Evolutionary conservation across 1,284 basidiomycete genomes (phyloP), one percentile per base, ranked within the genome.

Genomic region (Ganoderma multipileum): DNA sequence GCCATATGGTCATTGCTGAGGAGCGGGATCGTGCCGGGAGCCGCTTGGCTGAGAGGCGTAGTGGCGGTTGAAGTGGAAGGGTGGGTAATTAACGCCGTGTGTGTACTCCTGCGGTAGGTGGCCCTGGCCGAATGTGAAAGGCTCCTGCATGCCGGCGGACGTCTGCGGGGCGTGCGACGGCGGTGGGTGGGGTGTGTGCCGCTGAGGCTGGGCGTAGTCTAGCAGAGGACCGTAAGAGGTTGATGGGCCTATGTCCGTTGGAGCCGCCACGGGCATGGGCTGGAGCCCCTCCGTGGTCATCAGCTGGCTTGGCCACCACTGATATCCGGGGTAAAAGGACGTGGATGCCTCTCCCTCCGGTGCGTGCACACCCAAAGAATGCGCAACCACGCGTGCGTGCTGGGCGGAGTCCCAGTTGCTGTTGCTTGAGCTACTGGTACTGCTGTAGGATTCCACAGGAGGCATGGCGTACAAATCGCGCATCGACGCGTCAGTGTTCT

Each of bases 251-350:
- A 68, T 65, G 36, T 77, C 74, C 68, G 73, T 70, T 23, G 73
- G 68, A 30, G 74, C 64, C 2, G 75, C 57, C 28, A 68, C 28
- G n/a, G 65, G 59, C 65, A 67, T 68, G 59, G 64, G 71, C 61
- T 58, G 67, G 44, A 63, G 68, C 28, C 66, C 72, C 38, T 72
- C 72, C 30, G 72, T 70, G 61, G 62, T 68, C 3, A 57, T 63
- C 9, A 71, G 59, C 64, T 71, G 69, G 28, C 52, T 67, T 20
- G 89, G 88, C 90, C 90, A 93, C 90, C 89, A 92, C 75, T 91
- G 90, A 75, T 89, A 92, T 23, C 88, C 90, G n/a, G 91, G 87
- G 77, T 86, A 86, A 77, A 87, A 89, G 23, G 89, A 88, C 18
- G 88, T 86, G 30, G 89, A 88, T 8, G 88, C 82, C 68, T 90